Conservation (phyloP, 192 early-diverging fungal genomes). For the Coemansia sp. region DNA sequence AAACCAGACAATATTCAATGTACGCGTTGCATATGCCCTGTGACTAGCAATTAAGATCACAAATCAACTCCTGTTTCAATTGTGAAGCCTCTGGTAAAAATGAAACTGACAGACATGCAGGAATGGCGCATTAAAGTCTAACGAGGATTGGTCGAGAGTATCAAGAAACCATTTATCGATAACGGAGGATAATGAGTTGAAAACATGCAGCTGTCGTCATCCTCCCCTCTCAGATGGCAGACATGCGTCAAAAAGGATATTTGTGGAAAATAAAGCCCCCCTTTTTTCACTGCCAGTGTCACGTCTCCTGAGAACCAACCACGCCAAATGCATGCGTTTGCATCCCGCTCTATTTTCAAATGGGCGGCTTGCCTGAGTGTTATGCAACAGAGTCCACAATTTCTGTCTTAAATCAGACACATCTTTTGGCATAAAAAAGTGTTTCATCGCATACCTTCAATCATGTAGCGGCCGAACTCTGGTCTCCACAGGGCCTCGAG, state of each 20-base stretch:
- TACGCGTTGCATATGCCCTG: not conserved
- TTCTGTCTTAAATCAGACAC: too few species aligned
- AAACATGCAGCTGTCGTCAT: not conserved
- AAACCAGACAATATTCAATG: not conserved
- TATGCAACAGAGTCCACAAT: too few species aligned
- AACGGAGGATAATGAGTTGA: not conserved
- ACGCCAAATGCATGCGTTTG: not conserved
- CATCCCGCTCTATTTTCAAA: not conserved
- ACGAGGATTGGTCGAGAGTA: not conserved
- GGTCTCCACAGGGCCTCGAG: slow-evolving; percentile 88
- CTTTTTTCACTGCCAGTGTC: not conserved
- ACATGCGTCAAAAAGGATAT: slow-evolving; percentile 1
- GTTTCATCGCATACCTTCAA: slow-evolving; percentile 64
- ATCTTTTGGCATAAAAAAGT: not conserved
- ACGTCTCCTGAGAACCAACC: not conserved
- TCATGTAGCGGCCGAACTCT: slow-evolving; percentile 97
- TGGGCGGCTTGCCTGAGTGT: not conserved
- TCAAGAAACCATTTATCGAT: not conserved
- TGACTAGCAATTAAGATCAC: slow-evolving; percentile 7
- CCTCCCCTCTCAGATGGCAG: not conserved
- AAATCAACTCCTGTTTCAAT: not conserved
- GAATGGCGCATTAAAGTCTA: slow-evolving; percentile 4
- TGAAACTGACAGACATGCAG: not conserved
- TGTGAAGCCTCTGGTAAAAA: not conserved
- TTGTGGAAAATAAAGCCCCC: not conserved